phyloP scores from a whole-genome alignment of 2,329 filamentous ascomycete species.

The Phyllosticta paracitricarpa region DNA sequence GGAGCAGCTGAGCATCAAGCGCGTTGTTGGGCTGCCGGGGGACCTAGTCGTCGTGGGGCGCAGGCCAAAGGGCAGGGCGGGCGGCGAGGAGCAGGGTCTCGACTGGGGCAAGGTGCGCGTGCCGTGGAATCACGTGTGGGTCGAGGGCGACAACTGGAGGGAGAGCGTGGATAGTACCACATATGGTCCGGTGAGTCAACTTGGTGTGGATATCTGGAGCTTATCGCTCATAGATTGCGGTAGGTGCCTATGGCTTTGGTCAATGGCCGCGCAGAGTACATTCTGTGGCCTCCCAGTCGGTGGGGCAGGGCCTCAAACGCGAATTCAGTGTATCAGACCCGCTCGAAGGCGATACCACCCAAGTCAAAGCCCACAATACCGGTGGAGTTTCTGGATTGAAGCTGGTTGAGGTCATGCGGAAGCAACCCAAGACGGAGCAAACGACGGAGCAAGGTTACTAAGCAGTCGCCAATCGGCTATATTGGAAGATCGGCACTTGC shows the following conservation, averaged over 20 bases:
- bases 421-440: background rate
- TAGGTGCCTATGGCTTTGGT: slow-evolving; percentile 61
- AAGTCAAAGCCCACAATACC: slow-evolving; percentile 14
- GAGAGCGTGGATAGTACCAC: slow-evolving; percentile 76
- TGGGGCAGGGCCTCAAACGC: slow-evolving; percentile 43
- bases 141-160: slow-evolving; percentile 77
- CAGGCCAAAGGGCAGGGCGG: slow-evolving; percentile 22
- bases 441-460: no score
- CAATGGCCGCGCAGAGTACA: slow-evolving; percentile 60
- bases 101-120: slow-evolving; percentile 45
- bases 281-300: slow-evolving; percentile 58
- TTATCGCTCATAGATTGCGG: background rate
- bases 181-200: slow-evolving; percentile 57
- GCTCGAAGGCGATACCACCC: slow-evolving; percentile 33
- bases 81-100: background rate
- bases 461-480: no score
- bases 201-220: background rate
- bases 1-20: slow-evolving; percentile 63
- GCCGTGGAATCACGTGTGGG: slow-evolving; percentile 81
- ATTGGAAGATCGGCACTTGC: no score
- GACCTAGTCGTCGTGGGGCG: slow-evolving; percentile 51
- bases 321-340: slow-evolving; percentile 38
- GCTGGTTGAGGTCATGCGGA: background rate
- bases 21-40: slow-evolving; percentile 70
- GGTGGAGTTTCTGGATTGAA: slow-evolving; percentile 16